These are phyloP conservation scores for Cytospora schulzeri DNA, from an alignment of 2,329 filamentous ascomycete species.

Conservation along the genomic window DNA sequence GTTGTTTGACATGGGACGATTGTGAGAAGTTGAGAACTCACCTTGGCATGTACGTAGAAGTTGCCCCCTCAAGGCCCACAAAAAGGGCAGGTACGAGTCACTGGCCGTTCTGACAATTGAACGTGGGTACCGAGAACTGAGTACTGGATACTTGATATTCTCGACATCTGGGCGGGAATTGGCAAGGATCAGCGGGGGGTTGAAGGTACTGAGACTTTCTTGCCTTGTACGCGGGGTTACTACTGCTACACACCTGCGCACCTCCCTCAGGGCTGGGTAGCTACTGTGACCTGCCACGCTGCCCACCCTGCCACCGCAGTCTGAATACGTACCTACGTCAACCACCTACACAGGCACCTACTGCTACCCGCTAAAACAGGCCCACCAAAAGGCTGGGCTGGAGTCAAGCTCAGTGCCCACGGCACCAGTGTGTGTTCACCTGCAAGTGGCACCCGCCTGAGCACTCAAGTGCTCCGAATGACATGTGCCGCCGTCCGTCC, in stretches of 20 bases:
- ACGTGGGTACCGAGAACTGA: not conserved
- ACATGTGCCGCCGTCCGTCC: constrained; percentile 7
- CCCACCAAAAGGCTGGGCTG: not conserved
- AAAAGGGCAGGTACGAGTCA: not conserved
- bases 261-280: no score
- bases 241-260: not conserved
- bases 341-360: not conserved
- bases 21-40: not conserved
- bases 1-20: not conserved
- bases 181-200: not conserved
- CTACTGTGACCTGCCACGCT: not conserved
- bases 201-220: not conserved
- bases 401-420: not conserved
- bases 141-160: not conserved
- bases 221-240: not conserved
- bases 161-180: not conserved
- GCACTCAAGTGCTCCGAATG: not conserved
- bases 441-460: not conserved
- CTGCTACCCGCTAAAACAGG: not conserved
- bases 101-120: not conserved
- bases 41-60: not conserved
- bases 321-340: no score
- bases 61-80: not conserved
- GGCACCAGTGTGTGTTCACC: not conserved
- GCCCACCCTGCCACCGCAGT: no score